Conservation (phyloP, 176 grass and related monocot genomes). For the Saccharum officinarum region DNA sequence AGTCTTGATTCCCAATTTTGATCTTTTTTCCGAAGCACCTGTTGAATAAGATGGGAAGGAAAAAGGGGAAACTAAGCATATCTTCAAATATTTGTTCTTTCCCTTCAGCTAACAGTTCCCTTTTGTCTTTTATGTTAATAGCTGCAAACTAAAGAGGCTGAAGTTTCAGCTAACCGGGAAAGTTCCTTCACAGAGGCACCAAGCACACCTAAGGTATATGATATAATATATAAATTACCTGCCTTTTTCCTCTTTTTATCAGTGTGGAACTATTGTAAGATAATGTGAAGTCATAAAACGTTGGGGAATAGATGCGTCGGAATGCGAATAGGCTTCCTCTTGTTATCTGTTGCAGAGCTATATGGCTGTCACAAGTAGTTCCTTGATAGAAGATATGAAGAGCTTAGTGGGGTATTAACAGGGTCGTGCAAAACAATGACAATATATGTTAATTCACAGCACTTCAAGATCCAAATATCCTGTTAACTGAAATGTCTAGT, state of each 20-base stretch:
- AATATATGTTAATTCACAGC: not conserved
- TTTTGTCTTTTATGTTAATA: conserved; percentile 42
- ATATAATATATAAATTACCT: conserved; percentile 21
- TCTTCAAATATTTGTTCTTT: conserved; percentile 1
- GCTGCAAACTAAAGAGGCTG: conserved; percentile 89
- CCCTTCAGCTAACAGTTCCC: conserved; percentile 25
- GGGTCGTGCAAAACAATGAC: not conserved
- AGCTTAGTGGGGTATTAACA: not conserved
- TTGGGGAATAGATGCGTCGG: not conserved
- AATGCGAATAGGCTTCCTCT: not conserved
- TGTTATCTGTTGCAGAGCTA: not conserved
- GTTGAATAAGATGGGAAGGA: not conserved
- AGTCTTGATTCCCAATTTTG: conserved; percentile 5
- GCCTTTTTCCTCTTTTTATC: not conserved
- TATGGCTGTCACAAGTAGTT: not conserved
- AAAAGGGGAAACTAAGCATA: not conserved
- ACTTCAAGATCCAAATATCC: not conserved
- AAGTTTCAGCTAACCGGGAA: conserved; percentile 80
- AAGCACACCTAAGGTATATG: conserved; percentile 81
- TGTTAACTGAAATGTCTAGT: not conserved
- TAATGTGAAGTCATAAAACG: conserved; percentile 18
- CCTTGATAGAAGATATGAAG: conserved; percentile 9
- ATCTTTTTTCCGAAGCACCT: not conserved
- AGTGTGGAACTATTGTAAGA: not conserved
- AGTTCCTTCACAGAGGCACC: conserved; percentile 78